Conservation (phyloP, 148 eudicot genomes). For the Spergularia bocconei region DNA sequence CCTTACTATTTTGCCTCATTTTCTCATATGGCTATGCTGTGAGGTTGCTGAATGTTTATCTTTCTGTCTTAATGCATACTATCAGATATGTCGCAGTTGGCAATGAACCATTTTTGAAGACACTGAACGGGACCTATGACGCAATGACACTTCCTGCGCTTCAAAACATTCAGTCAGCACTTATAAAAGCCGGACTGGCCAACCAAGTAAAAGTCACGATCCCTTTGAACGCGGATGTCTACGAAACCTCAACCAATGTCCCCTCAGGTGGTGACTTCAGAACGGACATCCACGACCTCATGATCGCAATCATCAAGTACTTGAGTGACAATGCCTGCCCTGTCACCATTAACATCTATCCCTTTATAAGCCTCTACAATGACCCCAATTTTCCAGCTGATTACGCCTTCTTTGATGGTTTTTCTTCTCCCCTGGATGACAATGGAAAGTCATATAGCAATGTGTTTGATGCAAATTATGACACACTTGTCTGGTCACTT, state of each 20-base stretch:
- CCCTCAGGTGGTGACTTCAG: constrained; percentile 47
- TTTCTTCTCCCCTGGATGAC: constrained; percentile 33
- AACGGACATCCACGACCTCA: constrained; percentile 35
- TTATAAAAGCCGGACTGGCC: constrained; percentile 65
- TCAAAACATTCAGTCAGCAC: constrained; percentile 70
- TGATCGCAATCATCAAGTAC: constrained; percentile 38
- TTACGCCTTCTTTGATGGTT: constrained; percentile 44
- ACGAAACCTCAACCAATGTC: constrained; percentile 33
- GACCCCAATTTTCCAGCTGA: constrained; percentile 42
- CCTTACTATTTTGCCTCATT: neutral
- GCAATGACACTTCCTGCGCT: constrained; percentile 62
- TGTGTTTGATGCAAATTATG: constrained; percentile 49
- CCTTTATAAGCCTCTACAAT: constrained; percentile 43
- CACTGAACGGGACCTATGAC: constrained; percentile 59
- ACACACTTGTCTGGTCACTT: constrained; percentile 49
- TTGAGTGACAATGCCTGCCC: constrained; percentile 33
- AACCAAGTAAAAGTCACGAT: constrained; percentile 60
- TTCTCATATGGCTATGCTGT: neutral
- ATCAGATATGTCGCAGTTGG: constrained; percentile 82
- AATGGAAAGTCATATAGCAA: constrained; percentile 39
- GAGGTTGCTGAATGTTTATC: neutral
- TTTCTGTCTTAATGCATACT: neutral
- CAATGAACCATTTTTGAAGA: constrained; percentile 66
- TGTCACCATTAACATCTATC: constrained; percentile 42
- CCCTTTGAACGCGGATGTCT: constrained; percentile 75